Evolutionary conservation across 345 rosid genomes (phyloP), one percentile per base, ranked within the genome.

Genomic region (Gossypium bickii): DNA sequence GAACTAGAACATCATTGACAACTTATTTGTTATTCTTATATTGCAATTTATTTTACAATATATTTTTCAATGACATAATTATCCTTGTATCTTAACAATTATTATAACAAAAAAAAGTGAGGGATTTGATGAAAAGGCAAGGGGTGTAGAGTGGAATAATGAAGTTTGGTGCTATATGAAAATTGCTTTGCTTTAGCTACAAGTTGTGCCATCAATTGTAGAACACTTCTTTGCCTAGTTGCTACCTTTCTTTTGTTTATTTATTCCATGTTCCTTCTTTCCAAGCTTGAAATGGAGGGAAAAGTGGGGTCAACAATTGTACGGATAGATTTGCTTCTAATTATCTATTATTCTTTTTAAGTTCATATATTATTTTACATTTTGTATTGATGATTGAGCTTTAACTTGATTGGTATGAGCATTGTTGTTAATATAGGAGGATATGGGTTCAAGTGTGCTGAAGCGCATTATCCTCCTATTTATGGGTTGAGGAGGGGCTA

Each of bases 171-270:
- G 48, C 52, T 20, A 34, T 45, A 67, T 67, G 55, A 67, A 73
- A 34, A 22, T 12, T 72, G 66, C 76, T 12, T 83, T 81, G 83
- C 83, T 79, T 85, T 70, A 78, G 57, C 62, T 72, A 51, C 67
- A 78, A 83, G 83, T 78, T 67, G 85, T 49, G 82, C 69, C 72
- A 82, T 72, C 79, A 75, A 80, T 63, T 52, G 48, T 11, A 45
- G 10, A 45, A 45, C 78, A 81, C 67, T 34, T 74, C 16, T 41
- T 71, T 61, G 68, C 67, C 20, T 4, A 53, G 7, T 24, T 25
- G 22, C 24, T 15, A 45, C 44, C 8, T 11, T 27, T 52, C 67
- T 4, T 20, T 68, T 45, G 3, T 59, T 5, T 55, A 2, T 29
- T 70, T 69, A 38, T 78, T 16, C 16, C 63, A 6, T 63, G 62